phyloP scores from a whole-genome alignment of 2,329 filamentous ascomycete species.

The Diaporthe vaccinii region DNA sequence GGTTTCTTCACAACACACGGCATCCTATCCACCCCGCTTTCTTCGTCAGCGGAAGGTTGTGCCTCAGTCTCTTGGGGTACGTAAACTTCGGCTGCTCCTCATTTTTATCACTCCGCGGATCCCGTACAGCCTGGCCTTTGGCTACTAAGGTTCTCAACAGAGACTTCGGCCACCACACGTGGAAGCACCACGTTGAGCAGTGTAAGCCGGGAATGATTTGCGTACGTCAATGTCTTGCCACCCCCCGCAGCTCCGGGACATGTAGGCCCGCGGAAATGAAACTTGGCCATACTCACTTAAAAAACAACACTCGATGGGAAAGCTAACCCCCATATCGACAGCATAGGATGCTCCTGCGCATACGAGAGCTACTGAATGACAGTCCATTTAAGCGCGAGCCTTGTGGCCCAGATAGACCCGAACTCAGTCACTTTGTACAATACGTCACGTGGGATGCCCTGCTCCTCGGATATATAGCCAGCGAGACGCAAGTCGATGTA shows the following conservation, averaged over 20 bases:
- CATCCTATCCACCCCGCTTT: neutral
- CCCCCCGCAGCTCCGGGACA: neutral
- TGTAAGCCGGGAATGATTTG: neutral
- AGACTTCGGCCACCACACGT: neutral
- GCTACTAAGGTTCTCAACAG: neutral
- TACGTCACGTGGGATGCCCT: neutral
- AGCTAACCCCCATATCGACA: neutral
- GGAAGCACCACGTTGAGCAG: neutral
- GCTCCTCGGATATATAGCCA: constrained; percentile 10
- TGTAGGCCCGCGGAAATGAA: neutral
- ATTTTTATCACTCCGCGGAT: too few relatives aligned
- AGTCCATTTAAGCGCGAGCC: neutral
- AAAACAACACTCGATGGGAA: neutral
- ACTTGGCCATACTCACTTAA: neutral
- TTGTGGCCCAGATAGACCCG: neutral
- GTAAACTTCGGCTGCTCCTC: neutral
- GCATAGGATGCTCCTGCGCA: neutral
- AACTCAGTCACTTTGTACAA: neutral
- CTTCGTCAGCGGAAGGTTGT: neutral
- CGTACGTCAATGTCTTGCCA: neutral
- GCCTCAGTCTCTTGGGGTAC: neutral
- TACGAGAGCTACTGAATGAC: neutral
- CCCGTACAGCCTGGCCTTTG: neutral
- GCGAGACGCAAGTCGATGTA: neutral
- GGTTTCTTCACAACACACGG: neutral